Evolutionary conservation across 768 basidiomycete species (phyloP), one percentile per base, ranked within the genome.

Genomic region (Terana coerulea): DNA sequence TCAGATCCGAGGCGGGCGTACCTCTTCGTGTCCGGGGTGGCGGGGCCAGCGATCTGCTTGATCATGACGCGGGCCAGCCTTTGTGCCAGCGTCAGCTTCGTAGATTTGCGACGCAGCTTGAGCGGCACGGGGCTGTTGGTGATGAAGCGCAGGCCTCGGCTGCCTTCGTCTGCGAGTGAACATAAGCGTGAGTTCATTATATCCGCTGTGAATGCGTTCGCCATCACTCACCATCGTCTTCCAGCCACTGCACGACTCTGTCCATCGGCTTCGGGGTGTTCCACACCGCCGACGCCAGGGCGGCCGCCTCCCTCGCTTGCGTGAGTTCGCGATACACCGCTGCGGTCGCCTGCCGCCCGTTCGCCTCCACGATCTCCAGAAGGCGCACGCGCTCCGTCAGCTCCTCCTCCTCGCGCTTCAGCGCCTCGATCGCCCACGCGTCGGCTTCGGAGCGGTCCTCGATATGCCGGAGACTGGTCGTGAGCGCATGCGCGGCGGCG

Each of bases 311-410:
- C n/a, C 28, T 29, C 45, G 19, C 44, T 11, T 4, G 17, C 30
- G 19, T 17, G n/a, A 52, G 24, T 24, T 43, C 50, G 40, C 24
- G 22, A 36, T 44, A n/a, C 25, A 59, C 55, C 33, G 51, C 54
- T 30, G 40, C 35, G 40, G 56, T 57, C 39, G 46, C 48, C 31
- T 33, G 28, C 40, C 37, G 47, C 53, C 57, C 59, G 26, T 31
- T 47, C 25, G 47, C 52, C 56, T 52, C 59, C 21, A 49, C 48
- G 53, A 52, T 43, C 49, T 53, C 44, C 52, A 60, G 34, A 12
- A 44, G 14, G 47, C 41, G 29, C 26, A 57, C 45, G 41, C 51
- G 49, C 26, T 47, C 54, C 26, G 45, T 40, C 33, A 60, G 50
- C 24, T 56, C 49, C 14, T 17, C 22, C 22, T 42, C 48, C 17